Evolutionary conservation across 1,284 basidiomycete genomes (phyloP), one percentile per base, ranked within the genome.

Genomic region (Cutaneotrichosporon sp.): DNA sequence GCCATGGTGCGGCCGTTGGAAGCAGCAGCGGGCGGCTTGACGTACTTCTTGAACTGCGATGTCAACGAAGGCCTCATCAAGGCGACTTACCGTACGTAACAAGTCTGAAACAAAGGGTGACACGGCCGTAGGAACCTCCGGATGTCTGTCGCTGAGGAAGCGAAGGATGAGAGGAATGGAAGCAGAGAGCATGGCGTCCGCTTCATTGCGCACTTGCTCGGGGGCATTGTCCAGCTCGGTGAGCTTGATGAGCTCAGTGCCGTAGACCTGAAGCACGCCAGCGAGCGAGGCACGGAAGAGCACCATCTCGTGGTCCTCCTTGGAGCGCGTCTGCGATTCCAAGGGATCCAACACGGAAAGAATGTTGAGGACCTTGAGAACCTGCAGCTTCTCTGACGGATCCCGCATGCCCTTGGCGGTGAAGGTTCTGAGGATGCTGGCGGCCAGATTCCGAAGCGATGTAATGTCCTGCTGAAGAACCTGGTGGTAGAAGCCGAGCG

Each of bases 351-450:
- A 81, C 26, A 96, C 88, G 64, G 89, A 85, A 5, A 88, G 87
- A 7, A 97, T 82, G 56, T 95, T 90, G 52, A 99, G 86, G 1
- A 97, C 90, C 73, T 92, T 90, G 70, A 98, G 86, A 13, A 99
- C 84, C 72, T 93, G 89, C 9, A 99, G 81, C 81, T 98, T 97
- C 80, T 98, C 95, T 2, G 84, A 81, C 0, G 93, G 88, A 74
- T 93, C 92, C 76, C 98, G 96, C 68, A 99, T 86, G 18, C 97
- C 97, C 80, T 99, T 99, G 42, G 86, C 84, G 30, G 97, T 84
- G 61, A 99, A 91, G 38, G 90, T 89, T 22, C 88, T 85, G 60
- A 99, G 81, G 0, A 95, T 87, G 36, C 86, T 86, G 18, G 89
- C 89, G 0, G 95, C 89, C 0, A 93, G 90, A 18, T 92, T 83